Conservation (phyloP, 306 rosid genomes). For the Acmispon strigosus region DNA sequence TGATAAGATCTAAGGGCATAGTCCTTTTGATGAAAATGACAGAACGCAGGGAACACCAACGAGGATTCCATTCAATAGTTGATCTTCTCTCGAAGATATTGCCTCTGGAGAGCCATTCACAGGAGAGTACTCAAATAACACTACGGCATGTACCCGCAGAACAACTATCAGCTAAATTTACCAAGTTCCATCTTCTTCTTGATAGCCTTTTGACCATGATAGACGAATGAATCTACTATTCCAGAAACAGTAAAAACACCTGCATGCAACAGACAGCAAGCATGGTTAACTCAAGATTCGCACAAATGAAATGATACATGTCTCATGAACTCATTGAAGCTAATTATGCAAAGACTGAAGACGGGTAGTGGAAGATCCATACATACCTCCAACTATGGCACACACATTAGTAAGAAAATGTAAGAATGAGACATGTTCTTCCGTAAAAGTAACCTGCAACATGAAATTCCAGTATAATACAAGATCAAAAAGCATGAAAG, state of each 20-base stretch:
- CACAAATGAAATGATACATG: background rate
- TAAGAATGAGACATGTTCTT: constrained; percentile 78
- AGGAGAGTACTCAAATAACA: constrained; percentile 26
- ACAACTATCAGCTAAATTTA: constrained; percentile 57
- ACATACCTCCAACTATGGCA: constrained; percentile 94
- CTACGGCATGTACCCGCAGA: constrained; percentile 3
- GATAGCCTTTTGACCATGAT: constrained; percentile 93
- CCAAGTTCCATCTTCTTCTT: constrained; percentile 98
- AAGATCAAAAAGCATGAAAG: background rate
- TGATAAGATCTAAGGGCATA: constrained; percentile 13
- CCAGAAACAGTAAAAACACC: constrained; percentile 95
- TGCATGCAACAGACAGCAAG: constrained; percentile 28
- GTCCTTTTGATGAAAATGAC: constrained; percentile 28
- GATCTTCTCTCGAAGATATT: constrained; percentile 29
- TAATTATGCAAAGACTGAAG: background rate
- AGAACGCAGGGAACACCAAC: constrained; percentile 26
- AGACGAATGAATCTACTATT: constrained; percentile 88
- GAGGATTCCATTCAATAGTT: constrained; percentile 26
- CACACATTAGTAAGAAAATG: constrained; percentile 96
- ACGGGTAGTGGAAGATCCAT: constrained; percentile 6
- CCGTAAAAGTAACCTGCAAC: constrained; percentile 77
- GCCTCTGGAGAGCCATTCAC: constrained; percentile 34
- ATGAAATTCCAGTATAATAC: constrained; percentile 2
- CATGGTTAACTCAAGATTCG: constrained; percentile 8
- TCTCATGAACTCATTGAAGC: background rate